A percentile compares a stretch with the other conserved stretches of the same genome.
Evolutionary conservation across 2,329 filamentous ascomycete species (phyloP).

Genomic region (Verticillium klebahnii): DNA sequence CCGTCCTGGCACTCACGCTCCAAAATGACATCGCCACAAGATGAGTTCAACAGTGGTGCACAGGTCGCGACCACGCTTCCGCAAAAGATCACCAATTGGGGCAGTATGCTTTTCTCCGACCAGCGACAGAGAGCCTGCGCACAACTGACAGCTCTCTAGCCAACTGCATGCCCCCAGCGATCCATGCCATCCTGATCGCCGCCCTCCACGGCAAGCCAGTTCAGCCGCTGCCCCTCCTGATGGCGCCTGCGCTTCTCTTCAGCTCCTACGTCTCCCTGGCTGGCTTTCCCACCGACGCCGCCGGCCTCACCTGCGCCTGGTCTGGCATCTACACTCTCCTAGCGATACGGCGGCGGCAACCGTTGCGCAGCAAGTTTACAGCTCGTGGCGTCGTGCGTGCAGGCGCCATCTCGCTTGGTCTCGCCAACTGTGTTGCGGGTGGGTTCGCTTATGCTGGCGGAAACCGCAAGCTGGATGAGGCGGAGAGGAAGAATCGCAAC

Average conservation of each 20-base stretch:
- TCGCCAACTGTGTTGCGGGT: conserved; percentile 42
- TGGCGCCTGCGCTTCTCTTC: conserved; percentile 49
- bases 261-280: conserved; percentile 56
- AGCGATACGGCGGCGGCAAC: conserved; percentile 42
- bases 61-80: conserved; percentile 19
- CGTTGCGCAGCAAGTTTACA: conserved; percentile 36
- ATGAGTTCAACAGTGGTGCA: not conserved
- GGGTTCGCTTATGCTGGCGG: conserved; percentile 49
- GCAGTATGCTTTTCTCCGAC: conserved; percentile 35
- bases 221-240: conserved; percentile 43
- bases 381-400: conserved; percentile 46
- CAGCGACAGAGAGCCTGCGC: not conserved
- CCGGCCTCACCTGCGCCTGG: conserved; percentile 51
- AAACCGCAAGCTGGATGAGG: conserved; percentile 44
- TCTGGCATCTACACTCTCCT: conserved; percentile 54
- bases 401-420: conserved; percentile 43
- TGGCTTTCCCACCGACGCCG: conserved; percentile 52
- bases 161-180: conserved; percentile 48
- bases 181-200: conserved; percentile 51
- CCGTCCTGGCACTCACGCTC: too few relatives aligned
- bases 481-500: conserved; percentile 42
- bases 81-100: conserved; percentile 39
- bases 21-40: not conserved
- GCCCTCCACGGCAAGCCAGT: conserved; percentile 52
- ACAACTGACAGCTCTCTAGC: conserved; percentile 27